Percentiles rank a stretch among this genome's conserved stretches.
Evolutionary conservation across 192 early-diverging fungal genomes (phyloP).

Genomic region (Coemansia sp.): DNA sequence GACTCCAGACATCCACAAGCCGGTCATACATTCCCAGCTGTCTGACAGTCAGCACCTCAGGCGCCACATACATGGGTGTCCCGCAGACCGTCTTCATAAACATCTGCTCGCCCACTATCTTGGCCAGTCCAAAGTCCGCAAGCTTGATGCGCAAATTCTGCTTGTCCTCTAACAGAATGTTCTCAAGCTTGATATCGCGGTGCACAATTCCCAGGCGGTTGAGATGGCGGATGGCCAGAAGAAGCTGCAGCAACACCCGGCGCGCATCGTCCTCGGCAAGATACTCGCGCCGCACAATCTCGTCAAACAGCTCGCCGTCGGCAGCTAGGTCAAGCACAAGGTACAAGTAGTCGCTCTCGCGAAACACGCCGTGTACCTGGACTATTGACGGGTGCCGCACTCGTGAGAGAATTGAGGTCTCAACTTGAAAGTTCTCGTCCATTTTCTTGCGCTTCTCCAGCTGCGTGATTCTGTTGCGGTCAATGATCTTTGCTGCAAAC

Average conservation of each 20-base stretch:
- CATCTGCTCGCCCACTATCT: constrained; percentile 67
- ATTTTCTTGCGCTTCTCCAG: constrained; percentile 43
- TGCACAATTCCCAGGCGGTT: constrained; percentile 71
- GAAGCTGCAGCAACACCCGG: constrained; percentile 74
- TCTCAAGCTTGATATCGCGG: constrained; percentile 82
- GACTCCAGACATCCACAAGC: constrained; percentile 90
- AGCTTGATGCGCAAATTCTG: constrained; percentile 76
- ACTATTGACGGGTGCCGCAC: constrained; percentile 52
- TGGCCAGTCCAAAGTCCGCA: constrained; percentile 94
- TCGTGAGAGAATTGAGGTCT: constrained; percentile 53
- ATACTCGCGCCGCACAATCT: constrained; percentile 74
- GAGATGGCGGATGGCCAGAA: constrained; percentile 73
- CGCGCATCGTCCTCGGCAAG: constrained; percentile 78
- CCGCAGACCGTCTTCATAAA: constrained; percentile 89
- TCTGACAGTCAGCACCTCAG: constrained; percentile 81
- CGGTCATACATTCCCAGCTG: constrained; percentile 70
- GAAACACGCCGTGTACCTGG: constrained; percentile 52
- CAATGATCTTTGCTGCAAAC: constrained; percentile 78
- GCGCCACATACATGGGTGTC: constrained; percentile 88
- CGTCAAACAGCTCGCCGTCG: constrained; percentile 93
- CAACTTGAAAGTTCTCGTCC: constrained; percentile 49
- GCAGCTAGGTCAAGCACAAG: constrained; percentile 62
- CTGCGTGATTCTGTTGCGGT: constrained; percentile 55
- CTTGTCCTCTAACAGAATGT: constrained; percentile 66
- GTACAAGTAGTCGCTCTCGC: constrained; percentile 52